These are phyloP conservation scores for Cephaloascus fragrans DNA, from an alignment of 805 yeast genomes.

Conservation along the genomic window DNA sequence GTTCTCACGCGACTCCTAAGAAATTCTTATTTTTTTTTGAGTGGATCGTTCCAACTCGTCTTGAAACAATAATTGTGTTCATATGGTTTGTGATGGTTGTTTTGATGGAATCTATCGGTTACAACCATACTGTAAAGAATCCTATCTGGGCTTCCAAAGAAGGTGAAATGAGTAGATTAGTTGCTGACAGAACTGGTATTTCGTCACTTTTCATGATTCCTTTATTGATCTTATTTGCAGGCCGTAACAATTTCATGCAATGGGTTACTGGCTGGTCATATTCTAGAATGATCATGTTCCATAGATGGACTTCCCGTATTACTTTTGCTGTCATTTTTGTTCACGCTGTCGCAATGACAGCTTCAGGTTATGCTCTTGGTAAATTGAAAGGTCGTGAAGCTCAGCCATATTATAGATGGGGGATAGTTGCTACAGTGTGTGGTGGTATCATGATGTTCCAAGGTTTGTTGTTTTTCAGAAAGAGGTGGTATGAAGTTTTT, in stretches of 20 bases:
- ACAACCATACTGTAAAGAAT: conserved; percentile 4
- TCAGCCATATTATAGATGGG: conserved; percentile 17
- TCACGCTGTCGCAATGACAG: conserved; percentile 15
- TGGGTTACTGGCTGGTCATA: conserved; percentile 51
- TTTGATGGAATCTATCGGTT: conserved; percentile 8
- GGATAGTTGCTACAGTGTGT: conserved; percentile 14
- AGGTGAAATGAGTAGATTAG: conserved; percentile 18
- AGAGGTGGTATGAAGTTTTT: conserved; percentile 26
- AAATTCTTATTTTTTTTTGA: conserved; percentile 3
- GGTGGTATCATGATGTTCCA: conserved; percentile 30
- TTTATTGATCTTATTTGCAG: conserved; percentile 44
- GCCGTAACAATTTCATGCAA: conserved; percentile 52
- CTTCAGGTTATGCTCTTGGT: conserved; percentile 7
- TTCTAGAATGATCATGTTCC: conserved; percentile 29
- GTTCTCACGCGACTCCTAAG: conserved; percentile 3
- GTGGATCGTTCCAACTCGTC: conserved; percentile 14
- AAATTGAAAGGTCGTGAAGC: conserved; percentile 2
- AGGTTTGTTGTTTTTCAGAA: conserved; percentile 20
- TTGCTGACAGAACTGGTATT: conserved; percentile 34
- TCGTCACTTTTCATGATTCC: conserved; percentile 24
- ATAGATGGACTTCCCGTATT: conserved; percentile 34
- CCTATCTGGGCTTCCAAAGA: conserved; percentile 2
- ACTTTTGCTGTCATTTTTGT: conserved; percentile 16
- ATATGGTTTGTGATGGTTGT: conserved; percentile 12
- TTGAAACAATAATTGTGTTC: conserved; percentile 13